These are phyloP conservation scores for Stagonosporopsis rhizophila DNA, from an alignment of 2,329 filamentous ascomycete species.

Conservation along the genomic window DNA sequence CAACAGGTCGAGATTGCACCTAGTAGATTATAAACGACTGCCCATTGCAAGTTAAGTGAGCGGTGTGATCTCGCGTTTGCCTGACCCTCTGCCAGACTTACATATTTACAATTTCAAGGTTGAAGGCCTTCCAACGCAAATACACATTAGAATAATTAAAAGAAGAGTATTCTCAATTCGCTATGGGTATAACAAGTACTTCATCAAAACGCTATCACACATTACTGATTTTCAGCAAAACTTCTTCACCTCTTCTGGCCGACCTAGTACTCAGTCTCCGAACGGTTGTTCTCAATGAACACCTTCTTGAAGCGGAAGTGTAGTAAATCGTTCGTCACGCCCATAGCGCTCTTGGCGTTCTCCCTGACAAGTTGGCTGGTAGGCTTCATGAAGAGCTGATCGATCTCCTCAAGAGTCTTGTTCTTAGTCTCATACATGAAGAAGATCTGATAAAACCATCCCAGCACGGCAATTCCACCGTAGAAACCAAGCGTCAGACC, in stretches of 20 bases:
- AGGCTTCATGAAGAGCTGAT: slow-evolving; percentile 69
- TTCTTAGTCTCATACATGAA: slow-evolving; percentile 82
- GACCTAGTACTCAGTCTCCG: slow-evolving; percentile 11
- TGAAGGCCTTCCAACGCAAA: too few relatives aligned
- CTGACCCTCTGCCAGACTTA: too few relatives aligned
- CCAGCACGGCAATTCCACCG: slow-evolving; percentile 73
- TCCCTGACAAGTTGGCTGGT: slow-evolving; percentile 66
- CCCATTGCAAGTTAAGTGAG: too few relatives aligned
- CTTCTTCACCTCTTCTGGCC: not conserved
- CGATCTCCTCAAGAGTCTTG: slow-evolving; percentile 73
- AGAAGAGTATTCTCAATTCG: too few relatives aligned
- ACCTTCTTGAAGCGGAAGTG: slow-evolving; percentile 57
- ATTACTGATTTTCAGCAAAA: not conserved
- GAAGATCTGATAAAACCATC: slow-evolving; percentile 74
- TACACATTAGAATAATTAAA: too few relatives aligned
- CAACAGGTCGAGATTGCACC: too few relatives aligned
- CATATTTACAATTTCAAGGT: too few relatives aligned
- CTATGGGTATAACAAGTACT: slow-evolving; percentile 3
- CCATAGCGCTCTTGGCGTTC: slow-evolving; percentile 52
- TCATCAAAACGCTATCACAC: not conserved
- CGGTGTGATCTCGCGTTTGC: too few relatives aligned
- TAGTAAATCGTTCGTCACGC: slow-evolving; percentile 55
- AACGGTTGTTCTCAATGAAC: slow-evolving; percentile 49
- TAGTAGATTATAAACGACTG: too few relatives aligned
- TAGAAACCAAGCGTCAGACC: slow-evolving; percentile 75